Evolutionary conservation across 2,329 filamentous ascomycete genomes (phyloP).

Genomic region (Botrytis byssoidea): DNA sequence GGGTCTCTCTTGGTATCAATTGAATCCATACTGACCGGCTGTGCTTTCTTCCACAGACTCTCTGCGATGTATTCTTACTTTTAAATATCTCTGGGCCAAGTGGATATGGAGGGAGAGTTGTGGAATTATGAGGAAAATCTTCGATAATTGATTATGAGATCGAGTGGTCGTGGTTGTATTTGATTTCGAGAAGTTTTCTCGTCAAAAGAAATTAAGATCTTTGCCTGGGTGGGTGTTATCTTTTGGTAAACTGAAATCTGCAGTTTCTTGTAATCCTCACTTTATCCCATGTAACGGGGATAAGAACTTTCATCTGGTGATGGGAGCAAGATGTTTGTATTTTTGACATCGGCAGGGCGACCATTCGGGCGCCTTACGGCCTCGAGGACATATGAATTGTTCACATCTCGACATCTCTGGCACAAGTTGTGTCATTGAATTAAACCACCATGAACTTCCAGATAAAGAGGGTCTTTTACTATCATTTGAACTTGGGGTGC

Average conservation of each 20-base stretch:
- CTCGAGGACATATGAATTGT: background rate
- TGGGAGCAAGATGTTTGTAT: background rate
- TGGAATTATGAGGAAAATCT: background rate
- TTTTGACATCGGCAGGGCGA: background rate
- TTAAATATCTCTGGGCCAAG: background rate
- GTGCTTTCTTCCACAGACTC: background rate
- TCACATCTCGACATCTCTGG: background rate
- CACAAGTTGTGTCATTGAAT: background rate
- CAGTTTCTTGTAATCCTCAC: background rate
- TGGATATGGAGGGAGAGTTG: background rate
- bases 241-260: background rate
- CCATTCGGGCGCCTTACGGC: background rate
- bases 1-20: background rate
- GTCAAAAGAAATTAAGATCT: background rate
- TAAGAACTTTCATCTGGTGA: background rate
- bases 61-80: background rate
- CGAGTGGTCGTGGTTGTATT: background rate
- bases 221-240: background rate
- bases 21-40: background rate
- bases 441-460: fast-evolving
- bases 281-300: background rate
- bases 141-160: background rate
- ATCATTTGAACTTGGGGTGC: background rate
- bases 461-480: fast-evolving
- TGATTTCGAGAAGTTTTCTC: background rate